Evolutionary conservation across 2,329 filamentous ascomycete species (phyloP), one percentile per base, ranked within the genome.

Genomic region (Trichophyton schoenleinii): DNA sequence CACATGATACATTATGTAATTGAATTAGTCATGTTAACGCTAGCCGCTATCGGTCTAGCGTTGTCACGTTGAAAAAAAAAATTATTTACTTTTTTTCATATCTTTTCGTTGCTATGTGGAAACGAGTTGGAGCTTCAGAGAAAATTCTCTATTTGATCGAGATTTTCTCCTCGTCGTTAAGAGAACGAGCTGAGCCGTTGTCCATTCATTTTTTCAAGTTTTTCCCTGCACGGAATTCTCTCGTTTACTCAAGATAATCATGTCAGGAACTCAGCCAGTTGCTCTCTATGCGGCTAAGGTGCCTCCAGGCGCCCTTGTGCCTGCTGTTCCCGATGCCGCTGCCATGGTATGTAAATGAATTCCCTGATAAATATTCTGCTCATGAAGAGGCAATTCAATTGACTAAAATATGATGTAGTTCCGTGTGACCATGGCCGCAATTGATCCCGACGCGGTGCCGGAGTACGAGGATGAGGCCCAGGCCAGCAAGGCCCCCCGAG

Each of bases 381-480:
- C 11, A 15, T 44, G 8, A 60, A 46, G 31, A 57, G 46, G 13
- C 46, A 38, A 28, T 55, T 55, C 20, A 28, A 15, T 52, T 55
- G 34, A 36, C 53, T 62, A 38, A 60, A 60, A 48, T 52, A 61
- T 53, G 41, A 31, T 25, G 11, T 70, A 96, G 91, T 95, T 96
- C 79, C 90, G 90, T 74, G 90, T 99, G 72, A 97, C 91, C 70
- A 99, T 99, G 94, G 94, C 95, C 70, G 94, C 94, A 67, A 87
- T 99, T 74, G 92, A 99, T 74, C 94, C 94, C 62, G 90, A 84
- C 70, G 88, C 88, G 69, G 81, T 84, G 68, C 82, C 86, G 41
- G 82, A 89, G 74, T 80, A 80, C 63, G 85, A 86, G 67, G 80
- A 81, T 62, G 81, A 82, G 59, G 81, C 80, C 68, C 84, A 86